These are phyloP conservation scores for Dothistroma pini DNA, from an alignment of 2,329 filamentous ascomycete species.

Conservation along the genomic window DNA sequence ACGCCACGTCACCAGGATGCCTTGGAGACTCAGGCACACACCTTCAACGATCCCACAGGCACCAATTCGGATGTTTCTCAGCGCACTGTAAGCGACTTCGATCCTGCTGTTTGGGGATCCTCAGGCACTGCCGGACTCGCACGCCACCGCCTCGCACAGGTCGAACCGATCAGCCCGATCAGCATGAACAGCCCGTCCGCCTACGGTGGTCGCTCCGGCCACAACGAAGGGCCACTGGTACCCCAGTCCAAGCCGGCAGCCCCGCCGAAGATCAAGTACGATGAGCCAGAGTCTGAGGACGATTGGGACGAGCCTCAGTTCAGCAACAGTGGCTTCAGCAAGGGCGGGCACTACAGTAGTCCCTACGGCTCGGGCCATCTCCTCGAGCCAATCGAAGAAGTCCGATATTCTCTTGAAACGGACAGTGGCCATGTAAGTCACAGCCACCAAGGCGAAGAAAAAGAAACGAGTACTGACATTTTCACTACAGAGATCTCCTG, in stretches of 20 bases:
- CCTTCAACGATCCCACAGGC: slow-evolving; percentile 45
- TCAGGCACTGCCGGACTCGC: slow-evolving; percentile 33
- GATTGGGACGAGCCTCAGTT: slow-evolving; percentile 32
- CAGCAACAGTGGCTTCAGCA: slow-evolving; percentile 36
- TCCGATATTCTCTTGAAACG: slow-evolving; percentile 49
- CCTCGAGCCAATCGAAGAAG: slow-evolving; percentile 51
- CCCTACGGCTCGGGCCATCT: slow-evolving; percentile 38
- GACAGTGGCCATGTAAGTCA: slow-evolving; percentile 36
- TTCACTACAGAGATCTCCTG: slow-evolving; percentile 27
- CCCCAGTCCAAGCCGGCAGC: slow-evolving; percentile 37
- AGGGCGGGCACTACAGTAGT: slow-evolving; percentile 33
- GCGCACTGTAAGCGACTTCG: slow-evolving; percentile 36
- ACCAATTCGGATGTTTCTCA: slow-evolving; percentile 37
- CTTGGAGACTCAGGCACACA: slow-evolving; percentile 68
- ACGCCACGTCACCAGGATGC: slow-evolving; percentile 70
- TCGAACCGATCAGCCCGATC: slow-evolving; percentile 28
- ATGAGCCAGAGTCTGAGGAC: slow-evolving; percentile 29
- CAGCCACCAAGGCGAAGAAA: background rate
- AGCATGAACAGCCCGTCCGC: slow-evolving; percentile 34
- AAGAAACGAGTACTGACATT: background rate
- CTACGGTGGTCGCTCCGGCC: slow-evolving; percentile 43
- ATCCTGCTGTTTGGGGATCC: slow-evolving; percentile 49
- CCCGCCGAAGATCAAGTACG: slow-evolving; percentile 22
- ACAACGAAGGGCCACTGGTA: slow-evolving; percentile 57
- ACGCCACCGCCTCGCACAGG: slow-evolving; percentile 29